Evolutionary conservation across 148 eudicot genomes (phyloP).

Genomic region (Amaranthus palmeri): DNA sequence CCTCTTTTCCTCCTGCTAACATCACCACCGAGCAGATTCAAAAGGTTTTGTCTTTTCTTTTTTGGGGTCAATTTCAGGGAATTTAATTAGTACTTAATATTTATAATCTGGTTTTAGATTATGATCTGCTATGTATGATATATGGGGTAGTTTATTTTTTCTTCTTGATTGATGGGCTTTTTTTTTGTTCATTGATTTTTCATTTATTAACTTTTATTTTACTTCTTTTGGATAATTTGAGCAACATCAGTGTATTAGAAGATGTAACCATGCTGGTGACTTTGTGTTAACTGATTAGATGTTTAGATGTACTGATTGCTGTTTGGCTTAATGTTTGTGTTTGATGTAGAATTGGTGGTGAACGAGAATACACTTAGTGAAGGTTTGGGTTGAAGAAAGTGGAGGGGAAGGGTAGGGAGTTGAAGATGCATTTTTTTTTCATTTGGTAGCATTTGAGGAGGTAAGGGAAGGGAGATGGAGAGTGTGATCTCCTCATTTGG

Average conservation of each 20-base stretch:
- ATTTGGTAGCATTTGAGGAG: no score
- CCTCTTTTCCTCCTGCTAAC: conserved; percentile 58
- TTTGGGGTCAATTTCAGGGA: background rate
- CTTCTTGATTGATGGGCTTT: background rate
- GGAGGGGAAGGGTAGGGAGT: no score
- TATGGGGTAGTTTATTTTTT: no score
- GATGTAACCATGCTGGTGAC: background rate
- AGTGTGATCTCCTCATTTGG: no score
- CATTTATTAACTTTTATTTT: background rate
- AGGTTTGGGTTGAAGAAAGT: no score
- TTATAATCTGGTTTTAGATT: background rate
- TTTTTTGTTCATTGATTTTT: background rate
- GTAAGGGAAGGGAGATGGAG: no score
- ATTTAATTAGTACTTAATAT: background rate
- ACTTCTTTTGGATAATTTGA: background rate
- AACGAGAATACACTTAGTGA: background rate
- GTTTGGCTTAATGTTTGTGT: background rate
- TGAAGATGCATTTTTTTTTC: no score
- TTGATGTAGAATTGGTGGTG: background rate
- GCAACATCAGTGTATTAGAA: background rate
- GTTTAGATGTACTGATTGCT: background rate
- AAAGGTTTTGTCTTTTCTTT: conserved; percentile 41
- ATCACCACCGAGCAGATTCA: conserved; percentile 97
- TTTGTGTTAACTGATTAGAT: background rate
- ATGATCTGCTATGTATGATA: background rate